A percentile compares a stretch with the other conserved stretches of the same genome.
Conservation (phyloP, 2,329 filamentous ascomycete species). For the Trichophyton equinum region DNA sequence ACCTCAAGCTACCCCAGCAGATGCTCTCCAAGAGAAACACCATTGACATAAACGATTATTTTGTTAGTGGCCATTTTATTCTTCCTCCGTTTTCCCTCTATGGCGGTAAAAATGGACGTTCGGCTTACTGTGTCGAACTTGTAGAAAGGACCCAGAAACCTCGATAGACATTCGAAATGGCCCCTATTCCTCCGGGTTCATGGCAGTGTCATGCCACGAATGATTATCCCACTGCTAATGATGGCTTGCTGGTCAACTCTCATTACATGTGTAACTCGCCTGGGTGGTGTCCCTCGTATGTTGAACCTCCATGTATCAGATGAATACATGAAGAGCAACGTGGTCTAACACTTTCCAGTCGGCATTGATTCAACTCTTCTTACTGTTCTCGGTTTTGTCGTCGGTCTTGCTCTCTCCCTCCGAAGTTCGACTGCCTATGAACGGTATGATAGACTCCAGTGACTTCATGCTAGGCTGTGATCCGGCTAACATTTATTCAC, state of each 20-base stretch:
- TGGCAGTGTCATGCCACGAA: conserved; percentile 60
- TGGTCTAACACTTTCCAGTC: conserved; percentile 22
- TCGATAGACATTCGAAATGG: conserved; percentile 63
- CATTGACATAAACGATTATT: conserved; percentile 49
- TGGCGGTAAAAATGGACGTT: conserved; percentile 2
- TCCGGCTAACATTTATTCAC: background rate
- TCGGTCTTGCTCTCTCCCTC: conserved; percentile 66
- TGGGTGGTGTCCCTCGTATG: conserved; percentile 18
- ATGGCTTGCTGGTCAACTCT: conserved; percentile 53
- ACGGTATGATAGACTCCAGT: conserved; percentile 29
- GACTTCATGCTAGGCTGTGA: background rate
- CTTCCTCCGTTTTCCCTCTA: background rate
- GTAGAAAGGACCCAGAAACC: conserved; percentile 46
- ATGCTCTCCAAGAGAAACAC: conserved; percentile 15
- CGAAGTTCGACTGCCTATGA: conserved; percentile 67
- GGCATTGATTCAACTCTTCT: conserved; percentile 52
- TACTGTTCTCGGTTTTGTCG: conserved; percentile 69
- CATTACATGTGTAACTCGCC: conserved; percentile 46
- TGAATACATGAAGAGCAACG: background rate
- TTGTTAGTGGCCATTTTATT: conserved; percentile 30
- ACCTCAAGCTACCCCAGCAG: conserved; percentile 11
- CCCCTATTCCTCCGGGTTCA: conserved; percentile 64
- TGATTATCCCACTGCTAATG: conserved; percentile 56
- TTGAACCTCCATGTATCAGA: background rate
- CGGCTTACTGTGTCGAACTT: background rate